Evolutionary conservation across 257 asterid species (phyloP), one percentile per base, ranked within the genome.

Genomic region (Solanum chilense): DNA sequence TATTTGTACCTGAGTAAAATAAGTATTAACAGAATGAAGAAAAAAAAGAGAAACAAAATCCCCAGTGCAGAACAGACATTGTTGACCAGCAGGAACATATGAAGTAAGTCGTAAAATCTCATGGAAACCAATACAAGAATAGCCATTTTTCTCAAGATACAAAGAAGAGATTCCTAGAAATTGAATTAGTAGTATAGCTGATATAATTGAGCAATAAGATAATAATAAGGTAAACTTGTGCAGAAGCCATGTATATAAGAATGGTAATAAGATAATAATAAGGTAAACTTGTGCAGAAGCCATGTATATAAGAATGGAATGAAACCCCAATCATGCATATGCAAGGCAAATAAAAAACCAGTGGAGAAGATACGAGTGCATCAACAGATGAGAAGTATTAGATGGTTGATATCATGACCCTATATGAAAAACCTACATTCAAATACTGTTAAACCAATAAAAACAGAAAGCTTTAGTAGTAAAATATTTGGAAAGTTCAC

Each of bases 1-100:
- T 92, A 92, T 87, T 90, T 87, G 98, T 92, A 90, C 99, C 99
- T 96, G 90, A 87, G 85, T 74, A 88, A 45, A 88, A 56, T 31
- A 82, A 86, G 86, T 80, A 83, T 44, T 45, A 86, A 70, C 71
- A 82, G 42, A 83, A 85, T 47, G 41, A 83, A 83, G 33, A 68
- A n/a, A 27, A 27, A 69, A 89, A 44, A 83, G 35, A 39, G 81
- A 80, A 80, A 49, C 18, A 80, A 49, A 49, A 80, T 27, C 68
- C 68, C 88, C 47, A 21, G 47, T 25, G 78, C 69, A 68, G 14
- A 15, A 21, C 16, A 76, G 45, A 37, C 33, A 15, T n/a, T 60
- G 39, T 78, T 41, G 35, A 80, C 85, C 68, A 29, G 69, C 31
- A 80, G 85, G 84, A 80, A 80, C 44, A 29, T 49, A 47, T 80